Conservation (phyloP, 768 basidiomycete genomes). For the Daedalea quercina region DNA sequence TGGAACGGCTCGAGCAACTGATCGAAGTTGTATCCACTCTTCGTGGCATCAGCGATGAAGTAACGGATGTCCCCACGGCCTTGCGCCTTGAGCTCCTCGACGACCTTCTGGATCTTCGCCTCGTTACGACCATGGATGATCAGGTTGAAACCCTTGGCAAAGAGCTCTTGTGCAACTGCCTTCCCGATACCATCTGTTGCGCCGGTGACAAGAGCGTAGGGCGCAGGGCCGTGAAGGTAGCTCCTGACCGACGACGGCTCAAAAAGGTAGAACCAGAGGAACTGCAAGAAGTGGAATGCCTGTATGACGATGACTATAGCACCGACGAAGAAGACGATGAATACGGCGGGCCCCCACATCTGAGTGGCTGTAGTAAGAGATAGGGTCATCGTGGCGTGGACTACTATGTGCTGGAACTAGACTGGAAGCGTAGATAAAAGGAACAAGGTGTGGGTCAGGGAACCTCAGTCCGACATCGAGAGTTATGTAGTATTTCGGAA, state of each 20-base stretch:
- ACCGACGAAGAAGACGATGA: neutral
- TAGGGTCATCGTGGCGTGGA: too few species aligned
- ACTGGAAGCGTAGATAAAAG: too few species aligned
- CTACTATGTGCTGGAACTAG: too few species aligned
- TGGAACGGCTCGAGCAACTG: constrained; percentile 13
- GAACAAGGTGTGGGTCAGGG: too few species aligned
- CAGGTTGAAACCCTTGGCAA: constrained; percentile 20
- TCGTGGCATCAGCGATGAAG: constrained; percentile 19
- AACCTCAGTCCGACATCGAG: too few species aligned
- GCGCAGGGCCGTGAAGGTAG: constrained; percentile 17
- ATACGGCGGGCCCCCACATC: too few species aligned
- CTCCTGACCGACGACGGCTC: constrained; percentile 10
- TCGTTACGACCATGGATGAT: constrained; percentile 22
- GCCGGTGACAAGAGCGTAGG: constrained; percentile 22
- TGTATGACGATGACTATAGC: constrained; percentile 11
- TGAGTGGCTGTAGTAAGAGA: too few species aligned
- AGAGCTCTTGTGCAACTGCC: constrained; percentile 18
- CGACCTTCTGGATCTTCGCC: constrained; percentile 16
- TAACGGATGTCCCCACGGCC: constrained; percentile 12
- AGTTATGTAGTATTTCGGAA: too few species aligned
- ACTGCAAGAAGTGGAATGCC: constrained; percentile 9
- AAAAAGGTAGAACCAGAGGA: constrained; percentile 17
- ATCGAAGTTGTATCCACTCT: constrained; percentile 14
- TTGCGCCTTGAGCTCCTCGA: constrained; percentile 11
- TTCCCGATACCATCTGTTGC: constrained; percentile 24